These are phyloP conservation scores for Heliamphora exappendiculata DNA, from an alignment of 148 eudicot species.

Conservation along the genomic window DNA sequence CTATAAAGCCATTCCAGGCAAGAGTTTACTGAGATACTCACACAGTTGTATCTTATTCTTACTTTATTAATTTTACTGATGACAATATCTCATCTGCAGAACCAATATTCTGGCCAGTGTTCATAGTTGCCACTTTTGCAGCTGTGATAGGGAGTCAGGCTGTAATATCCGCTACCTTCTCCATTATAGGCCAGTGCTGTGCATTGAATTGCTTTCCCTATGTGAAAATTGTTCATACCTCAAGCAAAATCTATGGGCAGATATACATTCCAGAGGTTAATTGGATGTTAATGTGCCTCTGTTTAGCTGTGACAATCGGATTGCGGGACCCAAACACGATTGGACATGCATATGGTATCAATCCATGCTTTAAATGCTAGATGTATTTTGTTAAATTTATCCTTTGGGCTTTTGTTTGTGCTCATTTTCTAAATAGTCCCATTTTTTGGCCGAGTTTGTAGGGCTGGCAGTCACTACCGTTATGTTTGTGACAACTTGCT, in stretches of 20 bases:
- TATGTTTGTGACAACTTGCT: conserved; percentile 64
- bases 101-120: conserved; percentile 60
- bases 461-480: conserved; percentile 56
- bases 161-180: conserved; percentile 61
- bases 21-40: not conserved
- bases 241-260: conserved; percentile 58
- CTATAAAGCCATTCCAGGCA: conserved; percentile 64
- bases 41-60: not conserved
- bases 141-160: conserved; percentile 72
- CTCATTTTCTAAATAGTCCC: not conserved
- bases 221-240: conserved; percentile 62
- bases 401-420: not conserved
- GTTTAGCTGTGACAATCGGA: conserved; percentile 59
- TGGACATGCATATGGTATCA: conserved; percentile 63
- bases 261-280: conserved; percentile 66
- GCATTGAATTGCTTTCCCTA: conserved; percentile 58
- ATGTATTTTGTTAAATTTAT: not conserved
- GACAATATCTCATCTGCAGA: conserved; percentile 24
- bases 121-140: conserved; percentile 54
- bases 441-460: conserved; percentile 12
- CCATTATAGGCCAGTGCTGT: conserved; percentile 57
- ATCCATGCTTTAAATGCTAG: not conserved
- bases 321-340: conserved; percentile 54
- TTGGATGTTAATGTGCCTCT: conserved; percentile 62
- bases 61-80: not conserved